Conservation (phyloP, 495 filamentous ascomycete genomes). For the Aspergillus affinis region DNA sequence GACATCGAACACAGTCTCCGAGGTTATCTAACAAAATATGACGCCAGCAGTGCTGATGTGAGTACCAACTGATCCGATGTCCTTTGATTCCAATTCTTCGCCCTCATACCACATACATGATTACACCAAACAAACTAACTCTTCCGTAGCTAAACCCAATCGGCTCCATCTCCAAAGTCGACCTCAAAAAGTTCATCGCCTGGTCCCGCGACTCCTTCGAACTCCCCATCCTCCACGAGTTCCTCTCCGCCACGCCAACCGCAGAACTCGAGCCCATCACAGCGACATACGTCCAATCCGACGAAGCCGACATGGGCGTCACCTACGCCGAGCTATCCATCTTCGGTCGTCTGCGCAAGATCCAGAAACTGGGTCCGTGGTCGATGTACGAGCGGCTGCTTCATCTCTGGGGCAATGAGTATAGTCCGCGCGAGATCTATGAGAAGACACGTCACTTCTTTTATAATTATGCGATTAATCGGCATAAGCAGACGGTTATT, state of each 20-base stretch:
- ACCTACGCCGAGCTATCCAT: conserved; percentile 54
- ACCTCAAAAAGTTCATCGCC: conserved; percentile 75
- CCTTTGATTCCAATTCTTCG: background rate
- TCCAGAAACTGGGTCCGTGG: conserved; percentile 70
- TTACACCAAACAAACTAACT: conserved; percentile 10
- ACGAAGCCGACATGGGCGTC: conserved; percentile 78
- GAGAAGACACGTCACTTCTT: conserved; percentile 72
- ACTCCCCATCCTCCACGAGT: conserved; percentile 70
- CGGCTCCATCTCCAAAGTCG: conserved; percentile 68
- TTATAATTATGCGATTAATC: conserved; percentile 53
- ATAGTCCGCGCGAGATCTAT: conserved; percentile 41
- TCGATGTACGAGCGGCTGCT: conserved; percentile 68
- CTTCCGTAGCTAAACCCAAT: conserved; percentile 60
- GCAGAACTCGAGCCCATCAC: conserved; percentile 85
- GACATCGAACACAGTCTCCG: conserved; percentile 38
- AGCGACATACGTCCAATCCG: conserved; percentile 43
- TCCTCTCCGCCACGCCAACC: conserved; percentile 74
- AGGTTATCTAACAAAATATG: conserved; percentile 76
- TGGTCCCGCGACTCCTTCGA: conserved; percentile 63
- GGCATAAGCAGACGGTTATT: conserved; percentile 67
- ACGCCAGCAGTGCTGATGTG: conserved; percentile 59
- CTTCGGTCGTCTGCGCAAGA: conserved; percentile 69
- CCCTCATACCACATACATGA: too few relatives aligned
- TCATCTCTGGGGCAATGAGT: conserved; percentile 63
- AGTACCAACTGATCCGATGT: conserved; percentile 1